Evolutionary conservation across 139 green algal species (phyloP).

Genomic region (Asterochloris sp.): DNA sequence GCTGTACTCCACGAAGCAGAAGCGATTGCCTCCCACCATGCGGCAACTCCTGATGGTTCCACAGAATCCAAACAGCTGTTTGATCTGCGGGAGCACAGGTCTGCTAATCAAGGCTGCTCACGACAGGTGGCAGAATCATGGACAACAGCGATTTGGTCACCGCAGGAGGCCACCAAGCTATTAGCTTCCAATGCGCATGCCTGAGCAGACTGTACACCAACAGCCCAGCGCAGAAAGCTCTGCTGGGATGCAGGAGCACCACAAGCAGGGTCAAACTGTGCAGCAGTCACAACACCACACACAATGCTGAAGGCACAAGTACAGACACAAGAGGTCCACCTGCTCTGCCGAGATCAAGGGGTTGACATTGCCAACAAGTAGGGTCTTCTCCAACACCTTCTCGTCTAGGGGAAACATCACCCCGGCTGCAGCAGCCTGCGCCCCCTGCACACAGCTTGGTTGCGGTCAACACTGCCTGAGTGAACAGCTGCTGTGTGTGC

Average conservation of each 20-base stretch:
- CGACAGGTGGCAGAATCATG: not conserved
- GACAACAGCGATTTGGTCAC: not conserved
- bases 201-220: too few species aligned
- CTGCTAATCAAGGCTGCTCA: not conserved
- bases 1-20: slow-evolving; percentile 49
- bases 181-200: not conserved
- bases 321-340: slow-evolving; percentile 15
- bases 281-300: not conserved
- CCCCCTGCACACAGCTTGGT: slow-evolving; percentile 22
- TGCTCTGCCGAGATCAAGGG: slow-evolving; percentile 36
- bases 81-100: slow-evolving; percentile 32
- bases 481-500: too few species aligned
- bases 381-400: slow-evolving; percentile 23
- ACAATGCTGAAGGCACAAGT: not conserved
- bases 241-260: too few species aligned
- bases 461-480: too few species aligned
- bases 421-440: slow-evolving; percentile 17
- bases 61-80: slow-evolving; percentile 56
- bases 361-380: slow-evolving; percentile 49
- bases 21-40: slow-evolving; percentile 31
- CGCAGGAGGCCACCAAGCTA: too few species aligned
- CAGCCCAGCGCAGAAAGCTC: too few species aligned
- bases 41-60: slow-evolving; percentile 36
- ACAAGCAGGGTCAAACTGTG: too few species aligned
- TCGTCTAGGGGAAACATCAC: slow-evolving; percentile 38